phyloP scores from a whole-genome alignment of 306 rosid genomes.

The Fragaria ananassa region DNA sequence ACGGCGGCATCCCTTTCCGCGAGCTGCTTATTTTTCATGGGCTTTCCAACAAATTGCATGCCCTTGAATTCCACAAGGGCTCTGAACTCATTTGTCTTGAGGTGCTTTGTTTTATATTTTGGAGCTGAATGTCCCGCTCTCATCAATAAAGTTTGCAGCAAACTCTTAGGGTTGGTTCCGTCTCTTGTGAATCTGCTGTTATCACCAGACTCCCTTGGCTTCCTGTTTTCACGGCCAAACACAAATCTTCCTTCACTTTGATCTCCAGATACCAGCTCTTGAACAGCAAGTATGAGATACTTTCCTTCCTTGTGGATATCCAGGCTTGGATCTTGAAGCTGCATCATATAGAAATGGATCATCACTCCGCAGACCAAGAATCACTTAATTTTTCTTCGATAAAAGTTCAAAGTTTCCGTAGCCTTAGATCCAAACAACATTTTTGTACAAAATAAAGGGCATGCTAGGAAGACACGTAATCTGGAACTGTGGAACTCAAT shows the following conservation, averaged over 20 bases:
- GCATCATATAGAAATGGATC: slow-evolving; percentile 30
- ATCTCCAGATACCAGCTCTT: slow-evolving; percentile 81
- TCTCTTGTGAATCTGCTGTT: slow-evolving; percentile 69
- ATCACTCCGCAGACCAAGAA: slow-evolving; percentile 6
- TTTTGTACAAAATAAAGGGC: neutral
- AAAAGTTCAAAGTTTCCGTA: neutral
- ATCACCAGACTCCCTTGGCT: slow-evolving; percentile 47
- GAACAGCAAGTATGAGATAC: slow-evolving; percentile 79
- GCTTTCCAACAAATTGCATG: slow-evolving; percentile 97
- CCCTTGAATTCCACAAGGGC: slow-evolving; percentile 95
- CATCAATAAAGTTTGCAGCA: slow-evolving; percentile 89
- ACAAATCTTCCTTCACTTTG: slow-evolving; percentile 97
- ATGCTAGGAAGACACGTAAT: neutral
- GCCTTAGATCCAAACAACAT: neutral
- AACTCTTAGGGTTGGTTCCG: slow-evolving; percentile 88
- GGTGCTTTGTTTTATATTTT: slow-evolving; percentile 91
- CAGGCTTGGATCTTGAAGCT: slow-evolving; percentile 80
- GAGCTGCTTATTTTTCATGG: slow-evolving; percentile 87
- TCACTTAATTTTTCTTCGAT: neutral
- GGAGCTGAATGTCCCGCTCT: slow-evolving; percentile 95
- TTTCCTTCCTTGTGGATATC: slow-evolving; percentile 91
- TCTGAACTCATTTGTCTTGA: slow-evolving; percentile 90
- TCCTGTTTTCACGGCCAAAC: slow-evolving; percentile 81
- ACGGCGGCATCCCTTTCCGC: slow-evolving; percentile 96
- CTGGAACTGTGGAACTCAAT: neutral